Evolutionary conservation across 192 early-diverging fungal species (phyloP), one percentile per base, ranked within the genome.

Genomic region (Mortierella claussenii): DNA sequence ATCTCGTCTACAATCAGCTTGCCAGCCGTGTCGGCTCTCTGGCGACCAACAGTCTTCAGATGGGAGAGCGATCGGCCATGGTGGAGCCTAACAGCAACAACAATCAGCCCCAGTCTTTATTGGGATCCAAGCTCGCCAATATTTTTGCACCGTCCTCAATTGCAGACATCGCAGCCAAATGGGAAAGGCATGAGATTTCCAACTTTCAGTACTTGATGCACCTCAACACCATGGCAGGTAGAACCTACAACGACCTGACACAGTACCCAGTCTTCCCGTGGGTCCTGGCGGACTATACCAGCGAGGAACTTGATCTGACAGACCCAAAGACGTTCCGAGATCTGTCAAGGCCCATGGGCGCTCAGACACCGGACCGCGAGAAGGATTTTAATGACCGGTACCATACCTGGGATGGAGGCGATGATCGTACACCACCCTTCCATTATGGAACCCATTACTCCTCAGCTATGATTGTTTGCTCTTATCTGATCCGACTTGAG

Each of bases 211-310:
- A 98, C 54, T 61, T 98, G 55, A 97, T 97, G 94, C 86, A 88
- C 34, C 83, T 98, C 10, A 98, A 98, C 75, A 94, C 94, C 0
- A 73, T 95, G 33, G 92, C 94, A 27, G 96, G 94, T 12, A 79
- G 92, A 21, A 91, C 92, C 3, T 90, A 91, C 66, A 91, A 90
- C 64, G 96, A 98, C 80, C 74, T 98, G 66, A 96, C 96, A 0
- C 97, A 97, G 78, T 98, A 97, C 63, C 97, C 97, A 0, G 95
- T 98, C 15, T 98, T 98, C 60, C 97, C 97, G 7, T 98, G 97
- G 95, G 86, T 96, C 42, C 74, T 96, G 32, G 82, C 88, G 2
- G 92, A 96, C 61, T 96, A 95, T 51, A 85, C 79, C 21, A 92
- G 86, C 59, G 85, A 89, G 32, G 83, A 89, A 85, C 80, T 98